Evolutionary conservation across 345 rosid genomes (phyloP).

Genomic region (Acer negundo): DNA sequence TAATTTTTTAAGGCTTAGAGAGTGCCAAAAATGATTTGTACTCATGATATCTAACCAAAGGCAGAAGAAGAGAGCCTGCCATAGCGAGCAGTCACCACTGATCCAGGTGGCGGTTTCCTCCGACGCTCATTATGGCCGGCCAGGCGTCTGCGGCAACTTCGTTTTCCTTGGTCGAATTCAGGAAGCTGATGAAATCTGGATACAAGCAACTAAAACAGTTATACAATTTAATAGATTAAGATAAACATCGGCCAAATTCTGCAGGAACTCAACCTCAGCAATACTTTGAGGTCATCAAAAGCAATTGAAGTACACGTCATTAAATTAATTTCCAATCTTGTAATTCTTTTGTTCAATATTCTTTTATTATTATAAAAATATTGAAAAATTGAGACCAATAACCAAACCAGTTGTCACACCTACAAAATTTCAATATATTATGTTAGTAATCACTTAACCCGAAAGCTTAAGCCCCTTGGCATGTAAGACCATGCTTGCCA

Average conservation of each 20-base stretch:
- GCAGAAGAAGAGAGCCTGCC: conserved; percentile 54
- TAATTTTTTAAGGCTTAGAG: background rate
- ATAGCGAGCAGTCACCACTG: conserved; percentile 57
- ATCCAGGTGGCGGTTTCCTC: conserved; percentile 85
- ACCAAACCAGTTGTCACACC: too few relatives aligned
- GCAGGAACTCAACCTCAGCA: conserved; percentile 28
- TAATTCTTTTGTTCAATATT: background rate
- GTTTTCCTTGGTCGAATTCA: conserved; percentile 92
- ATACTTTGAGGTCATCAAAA: background rate
- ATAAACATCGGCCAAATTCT: conserved; percentile 9
- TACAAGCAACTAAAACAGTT: conserved; percentile 5
- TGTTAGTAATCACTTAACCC: too few relatives aligned
- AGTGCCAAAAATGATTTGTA: background rate
- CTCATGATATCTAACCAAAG: conserved; percentile 46
- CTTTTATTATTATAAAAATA: too few relatives aligned
- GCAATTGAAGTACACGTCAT: background rate
- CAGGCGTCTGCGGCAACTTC: conserved; percentile 94
- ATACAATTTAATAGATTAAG: background rate
- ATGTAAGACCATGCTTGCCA: background rate
- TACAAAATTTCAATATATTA: too few relatives aligned
- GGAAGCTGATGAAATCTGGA: conserved; percentile 88
- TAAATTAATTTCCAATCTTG: background rate
- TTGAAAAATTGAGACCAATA: too few relatives aligned
- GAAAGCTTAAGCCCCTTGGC: background rate
- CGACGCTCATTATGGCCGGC: conserved; percentile 97